Percentiles rank a stretch among this genome's conserved stretches.
These are phyloP conservation scores for Pyrrhoderma noxium DNA, from an alignment of 1,284 basidiomycete species.

Conservation along the genomic window DNA sequence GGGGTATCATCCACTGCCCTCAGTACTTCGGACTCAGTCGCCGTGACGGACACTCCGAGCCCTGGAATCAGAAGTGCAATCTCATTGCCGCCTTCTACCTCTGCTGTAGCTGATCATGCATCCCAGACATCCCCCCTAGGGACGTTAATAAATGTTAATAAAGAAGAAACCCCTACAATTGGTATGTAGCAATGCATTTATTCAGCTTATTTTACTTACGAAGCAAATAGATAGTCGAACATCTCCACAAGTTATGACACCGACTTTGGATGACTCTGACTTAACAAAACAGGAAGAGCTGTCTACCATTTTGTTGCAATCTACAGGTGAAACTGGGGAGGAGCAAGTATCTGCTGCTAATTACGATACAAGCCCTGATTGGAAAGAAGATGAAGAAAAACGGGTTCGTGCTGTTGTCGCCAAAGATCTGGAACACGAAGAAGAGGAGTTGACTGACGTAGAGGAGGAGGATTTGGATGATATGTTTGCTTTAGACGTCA, in stretches of 20 bases:
- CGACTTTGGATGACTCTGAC: constrained; percentile 47
- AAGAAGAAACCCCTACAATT: constrained; percentile 11
- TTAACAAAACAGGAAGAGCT: constrained; percentile 53
- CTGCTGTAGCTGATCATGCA: constrained; percentile 52
- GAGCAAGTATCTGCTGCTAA: constrained; percentile 85
- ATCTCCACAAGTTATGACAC: constrained; percentile 35
- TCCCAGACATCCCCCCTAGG: constrained; percentile 45
- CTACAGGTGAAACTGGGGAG: constrained; percentile 42
- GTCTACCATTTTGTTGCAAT: constrained; percentile 31
- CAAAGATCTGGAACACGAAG: constrained; percentile 32
- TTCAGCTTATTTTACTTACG: constrained; percentile 25
- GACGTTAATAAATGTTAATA: constrained; percentile 28
- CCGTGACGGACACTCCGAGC: constrained; percentile 38
- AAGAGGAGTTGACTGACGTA: constrained; percentile 53
- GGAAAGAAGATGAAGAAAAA: constrained; percentile 72
- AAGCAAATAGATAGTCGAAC: background rate
- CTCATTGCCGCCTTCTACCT: constrained; percentile 52
- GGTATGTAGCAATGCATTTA: too few relatives aligned
- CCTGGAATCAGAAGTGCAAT: constrained; percentile 66
- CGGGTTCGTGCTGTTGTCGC: constrained; percentile 41
- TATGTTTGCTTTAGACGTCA: constrained; percentile 72
- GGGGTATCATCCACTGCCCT: constrained; percentile 32
- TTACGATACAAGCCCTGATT: constrained; percentile 85
- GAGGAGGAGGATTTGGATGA: constrained; percentile 77
- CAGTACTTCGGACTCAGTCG: constrained; percentile 29